These are phyloP conservation scores for Peniophora sp. DNA, from an alignment of 1,284 basidiomycete genomes.

Conservation along the genomic window DNA sequence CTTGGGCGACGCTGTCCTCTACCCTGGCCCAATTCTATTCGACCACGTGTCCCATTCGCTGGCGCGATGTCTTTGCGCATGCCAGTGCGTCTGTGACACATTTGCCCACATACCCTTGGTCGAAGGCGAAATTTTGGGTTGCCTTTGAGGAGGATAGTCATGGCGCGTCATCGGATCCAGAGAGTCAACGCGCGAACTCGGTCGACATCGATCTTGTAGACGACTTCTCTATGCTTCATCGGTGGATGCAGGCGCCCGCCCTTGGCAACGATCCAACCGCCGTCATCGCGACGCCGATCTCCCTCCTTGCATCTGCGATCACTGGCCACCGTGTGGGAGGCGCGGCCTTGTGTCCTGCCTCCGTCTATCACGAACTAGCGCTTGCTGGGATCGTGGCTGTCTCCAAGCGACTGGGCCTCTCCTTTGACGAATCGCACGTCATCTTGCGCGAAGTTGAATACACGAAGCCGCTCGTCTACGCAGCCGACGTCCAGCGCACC, in stretches of 20 bases:
- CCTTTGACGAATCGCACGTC: constrained; percentile 25
- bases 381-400: constrained; percentile 34
- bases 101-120: constrained; percentile 59
- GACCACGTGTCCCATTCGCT: constrained; percentile 32
- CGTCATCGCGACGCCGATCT: constrained; percentile 47
- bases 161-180: not conserved
- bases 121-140: constrained; percentile 49
- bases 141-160: constrained; percentile 27
- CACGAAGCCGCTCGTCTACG: constrained; percentile 46
- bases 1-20: constrained; percentile 35
- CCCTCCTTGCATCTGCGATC: constrained; percentile 36
- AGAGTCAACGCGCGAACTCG: not conserved
- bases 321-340: constrained; percentile 53
- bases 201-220: constrained; percentile 5
- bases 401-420: constrained; percentile 21
- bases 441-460: constrained; percentile 39
- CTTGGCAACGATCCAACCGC: constrained; percentile 31
- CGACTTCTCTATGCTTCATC: constrained; percentile 31
- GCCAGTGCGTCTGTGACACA: constrained; percentile 33
- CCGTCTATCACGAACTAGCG: constrained; percentile 55
- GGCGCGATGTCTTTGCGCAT: constrained; percentile 49
- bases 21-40: constrained; percentile 43
- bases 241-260: constrained; percentile 37
- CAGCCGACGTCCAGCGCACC: constrained; percentile 20
- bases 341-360: constrained; percentile 57